Conservation (phyloP, 306 rosid species). For the Ormosia semicastrata region DNA sequence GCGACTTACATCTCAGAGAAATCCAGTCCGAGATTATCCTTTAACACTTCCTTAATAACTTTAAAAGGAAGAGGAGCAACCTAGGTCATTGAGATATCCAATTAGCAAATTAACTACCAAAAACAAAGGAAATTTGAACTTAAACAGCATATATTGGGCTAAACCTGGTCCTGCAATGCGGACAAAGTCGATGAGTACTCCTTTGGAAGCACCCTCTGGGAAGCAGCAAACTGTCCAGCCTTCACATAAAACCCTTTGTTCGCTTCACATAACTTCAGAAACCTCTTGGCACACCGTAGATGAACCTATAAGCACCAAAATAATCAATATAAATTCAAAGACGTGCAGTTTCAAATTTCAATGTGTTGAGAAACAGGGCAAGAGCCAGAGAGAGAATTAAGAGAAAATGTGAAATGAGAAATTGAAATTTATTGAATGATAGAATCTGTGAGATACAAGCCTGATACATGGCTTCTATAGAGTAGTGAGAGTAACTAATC, state of each 20-base stretch:
- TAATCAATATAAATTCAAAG: not conserved
- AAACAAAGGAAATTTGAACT: not conserved
- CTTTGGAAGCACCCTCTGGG: constrained; percentile 65
- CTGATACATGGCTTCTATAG: not conserved
- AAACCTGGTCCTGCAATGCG: constrained; percentile 77
- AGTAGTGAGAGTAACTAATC: not conserved
- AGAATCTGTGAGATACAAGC: not conserved
- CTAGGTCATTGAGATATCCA: constrained; percentile 46
- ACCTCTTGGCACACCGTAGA: constrained; percentile 70
- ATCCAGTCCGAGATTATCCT: constrained; percentile 59
- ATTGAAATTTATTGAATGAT: not conserved
- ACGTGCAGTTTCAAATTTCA: not conserved
- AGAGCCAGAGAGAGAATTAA: not conserved
- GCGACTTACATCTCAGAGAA: constrained; percentile 67
- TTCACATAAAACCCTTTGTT: constrained; percentile 92
- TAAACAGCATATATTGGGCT: not conserved
- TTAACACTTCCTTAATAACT: constrained; percentile 55
- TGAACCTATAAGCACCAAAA: constrained; percentile 58
- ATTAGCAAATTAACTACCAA: constrained; percentile 25
- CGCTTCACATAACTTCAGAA: constrained; percentile 67
- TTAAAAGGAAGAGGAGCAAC: constrained; percentile 73
- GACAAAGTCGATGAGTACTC: constrained; percentile 79
- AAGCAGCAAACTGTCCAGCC: constrained; percentile 85
- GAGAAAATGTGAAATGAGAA: not conserved
- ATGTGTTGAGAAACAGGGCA: not conserved